Evolutionary conservation across 352 stramenopile species (phyloP).

Genomic region (Aphanomyces cochlioides): DNA sequence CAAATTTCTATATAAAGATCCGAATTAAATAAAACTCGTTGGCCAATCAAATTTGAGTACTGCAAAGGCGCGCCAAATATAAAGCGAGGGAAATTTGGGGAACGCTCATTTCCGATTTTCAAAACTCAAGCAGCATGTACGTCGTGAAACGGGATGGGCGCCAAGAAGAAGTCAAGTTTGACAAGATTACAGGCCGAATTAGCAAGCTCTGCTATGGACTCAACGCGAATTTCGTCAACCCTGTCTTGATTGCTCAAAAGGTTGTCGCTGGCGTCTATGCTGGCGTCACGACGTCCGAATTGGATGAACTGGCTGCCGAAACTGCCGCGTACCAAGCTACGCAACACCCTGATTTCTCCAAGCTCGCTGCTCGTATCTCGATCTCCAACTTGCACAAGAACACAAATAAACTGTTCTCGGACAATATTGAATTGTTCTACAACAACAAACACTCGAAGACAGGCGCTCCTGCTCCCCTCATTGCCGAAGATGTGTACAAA

Average conservation of each 20-base stretch:
- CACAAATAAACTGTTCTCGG: slow-evolving; percentile 94
- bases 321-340: slow-evolving; percentile 96
- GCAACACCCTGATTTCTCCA: slow-evolving; percentile 98
- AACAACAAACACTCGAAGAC: slow-evolving; percentile 97
- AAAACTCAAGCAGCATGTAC: slow-evolving; percentile 73
- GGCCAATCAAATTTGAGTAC: slow-evolving; percentile 5
- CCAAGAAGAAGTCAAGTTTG: slow-evolving; percentile 94
- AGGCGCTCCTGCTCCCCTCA: slow-evolving; percentile 85
- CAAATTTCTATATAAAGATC: background rate
- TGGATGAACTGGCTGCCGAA: slow-evolving; percentile 98
- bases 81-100: slow-evolving; percentile 15
- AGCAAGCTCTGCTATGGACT: slow-evolving; percentile 98
- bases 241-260: slow-evolving; percentile 97
- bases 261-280: slow-evolving; percentile 98
- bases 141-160: slow-evolving; percentile 93
- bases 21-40: background rate
- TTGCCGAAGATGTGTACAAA: slow-evolving; percentile 94
- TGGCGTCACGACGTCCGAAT: slow-evolving; percentile 96
- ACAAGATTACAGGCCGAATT: slow-evolving; percentile 98
- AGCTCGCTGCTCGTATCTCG: slow-evolving; percentile 96
- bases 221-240: slow-evolving; percentile 95
- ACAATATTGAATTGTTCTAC: slow-evolving; percentile 93
- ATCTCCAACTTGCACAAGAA: slow-evolving; percentile 99
- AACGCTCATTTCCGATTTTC: slow-evolving; percentile 24
- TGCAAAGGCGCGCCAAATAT: background rate